phyloP scores from a whole-genome alignment of 2,329 filamentous ascomycete species.

The Fusarium irregulare region DNA sequence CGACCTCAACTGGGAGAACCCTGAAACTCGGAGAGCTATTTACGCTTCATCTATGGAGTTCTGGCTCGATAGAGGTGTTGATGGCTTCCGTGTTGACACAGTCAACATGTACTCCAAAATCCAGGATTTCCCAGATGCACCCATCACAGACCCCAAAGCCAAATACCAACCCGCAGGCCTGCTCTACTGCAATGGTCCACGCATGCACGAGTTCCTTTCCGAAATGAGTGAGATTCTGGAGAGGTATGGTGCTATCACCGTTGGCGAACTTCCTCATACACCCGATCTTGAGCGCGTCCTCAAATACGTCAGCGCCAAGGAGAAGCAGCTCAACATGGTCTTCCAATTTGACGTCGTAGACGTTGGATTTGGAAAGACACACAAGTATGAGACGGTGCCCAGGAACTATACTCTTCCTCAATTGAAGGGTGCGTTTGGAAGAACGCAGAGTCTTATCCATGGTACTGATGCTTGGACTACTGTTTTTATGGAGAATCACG shows the following conservation, averaged over 20 bases:
- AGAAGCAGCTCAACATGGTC: conserved; percentile 74
- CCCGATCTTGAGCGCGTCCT: conserved; percentile 68
- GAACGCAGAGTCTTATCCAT: conserved; percentile 64
- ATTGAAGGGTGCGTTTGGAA: conserved; percentile 60
- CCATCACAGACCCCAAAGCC: conserved; percentile 60
- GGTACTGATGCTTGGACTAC: conserved; percentile 71
- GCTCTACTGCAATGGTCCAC: conserved; percentile 75
- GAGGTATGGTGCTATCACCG: conserved; percentile 74
- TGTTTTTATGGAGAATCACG: conserved; percentile 74
- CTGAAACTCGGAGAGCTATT: conserved; percentile 73
- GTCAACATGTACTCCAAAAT: conserved; percentile 79
- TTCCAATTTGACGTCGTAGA: conserved; percentile 76
- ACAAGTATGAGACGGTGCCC: conserved; percentile 63
- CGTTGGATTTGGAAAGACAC: conserved; percentile 63
- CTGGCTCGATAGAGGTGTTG: conserved; percentile 80
- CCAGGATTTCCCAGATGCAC: conserved; percentile 67
- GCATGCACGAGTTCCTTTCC: conserved; percentile 73
- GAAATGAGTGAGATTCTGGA: conserved; percentile 73
- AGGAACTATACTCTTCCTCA: conserved; percentile 59
- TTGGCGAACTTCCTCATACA: conserved; percentile 75
- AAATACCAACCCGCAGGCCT: conserved; percentile 63
- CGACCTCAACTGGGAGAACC: conserved; percentile 87
- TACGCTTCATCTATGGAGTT: conserved; percentile 79
- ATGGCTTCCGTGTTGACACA: conserved; percentile 80
- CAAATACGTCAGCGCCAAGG: conserved; percentile 67